phyloP scores from a whole-genome alignment of 495 filamentous ascomycete species.

The Rostrohypoxylon terebratum region DNA sequence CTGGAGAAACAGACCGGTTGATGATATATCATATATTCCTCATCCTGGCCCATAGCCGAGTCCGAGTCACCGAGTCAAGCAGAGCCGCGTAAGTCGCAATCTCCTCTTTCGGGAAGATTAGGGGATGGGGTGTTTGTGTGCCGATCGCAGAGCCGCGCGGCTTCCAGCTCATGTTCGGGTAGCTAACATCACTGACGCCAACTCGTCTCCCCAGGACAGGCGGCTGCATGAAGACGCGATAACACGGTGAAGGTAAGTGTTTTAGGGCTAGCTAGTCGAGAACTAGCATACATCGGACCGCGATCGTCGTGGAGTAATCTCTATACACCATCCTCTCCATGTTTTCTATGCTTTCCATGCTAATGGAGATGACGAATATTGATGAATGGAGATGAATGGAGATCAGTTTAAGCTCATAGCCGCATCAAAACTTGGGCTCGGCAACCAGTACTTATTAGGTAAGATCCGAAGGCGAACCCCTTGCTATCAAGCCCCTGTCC shows the following conservation, averaged over 20 bases:
- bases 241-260: neutral
- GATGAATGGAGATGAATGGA: slow-evolving; percentile 22
- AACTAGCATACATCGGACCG: neutral
- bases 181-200: neutral
- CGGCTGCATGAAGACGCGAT: neutral
- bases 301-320: neutral
- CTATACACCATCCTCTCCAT: neutral
- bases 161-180: neutral
- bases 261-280: neutral
- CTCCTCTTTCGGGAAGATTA: neutral
- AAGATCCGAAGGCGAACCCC: slow-evolving; percentile 16
- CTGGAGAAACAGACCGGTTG: neutral
- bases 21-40: slow-evolving; percentile 1
- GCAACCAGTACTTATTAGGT: slow-evolving; percentile 25
- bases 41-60: neutral
- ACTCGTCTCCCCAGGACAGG: neutral
- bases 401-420: slow-evolving; percentile 45
- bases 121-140: neutral
- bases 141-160: neutral
- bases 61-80: neutral
- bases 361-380: neutral
- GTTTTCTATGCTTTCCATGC: neutral
- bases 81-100: neutral
- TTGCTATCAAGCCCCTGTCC: slow-evolving; percentile 5
- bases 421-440: slow-evolving; percentile 16